Percentiles rank a stretch among this genome's conserved stretches.
These are phyloP conservation scores for Trichoderma sp. DNA, from an alignment of 2,329 filamentous ascomycete genomes.

Conservation along the genomic window DNA sequence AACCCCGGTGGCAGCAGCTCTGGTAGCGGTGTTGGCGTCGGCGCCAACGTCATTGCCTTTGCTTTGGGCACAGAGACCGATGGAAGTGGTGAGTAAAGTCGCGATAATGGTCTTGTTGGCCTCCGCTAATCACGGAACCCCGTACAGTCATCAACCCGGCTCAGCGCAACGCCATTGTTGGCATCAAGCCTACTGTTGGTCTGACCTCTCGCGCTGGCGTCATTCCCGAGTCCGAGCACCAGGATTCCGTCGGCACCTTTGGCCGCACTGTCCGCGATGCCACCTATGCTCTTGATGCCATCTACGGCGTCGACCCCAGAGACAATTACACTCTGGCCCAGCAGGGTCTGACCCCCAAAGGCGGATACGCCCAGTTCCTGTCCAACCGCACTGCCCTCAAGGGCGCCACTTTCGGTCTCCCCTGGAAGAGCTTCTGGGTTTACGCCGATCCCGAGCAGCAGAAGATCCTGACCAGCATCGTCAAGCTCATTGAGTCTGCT, in stretches of 20 bases:
- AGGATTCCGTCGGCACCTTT: constrained; percentile 71
- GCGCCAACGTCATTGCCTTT: constrained; percentile 65
- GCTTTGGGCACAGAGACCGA: constrained; percentile 76
- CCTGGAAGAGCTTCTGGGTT: constrained; percentile 73
- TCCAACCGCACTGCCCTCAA: constrained; percentile 57
- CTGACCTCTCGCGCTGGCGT: constrained; percentile 67
- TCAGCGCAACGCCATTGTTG: constrained; percentile 69
- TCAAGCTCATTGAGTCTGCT: constrained; percentile 59
- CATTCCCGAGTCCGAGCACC: constrained; percentile 68
- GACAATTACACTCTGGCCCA: constrained; percentile 71
- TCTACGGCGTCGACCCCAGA: constrained; percentile 64
- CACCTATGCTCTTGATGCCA: constrained; percentile 66
- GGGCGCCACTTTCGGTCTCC: constrained; percentile 69
- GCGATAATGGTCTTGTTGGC: neutral
- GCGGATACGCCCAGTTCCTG: constrained; percentile 63
- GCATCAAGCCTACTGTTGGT: constrained; percentile 77
- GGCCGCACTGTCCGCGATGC: constrained; percentile 72
- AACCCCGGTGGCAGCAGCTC: constrained; percentile 72
- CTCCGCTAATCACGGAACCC: neutral
- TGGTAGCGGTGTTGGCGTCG: constrained; percentile 67
- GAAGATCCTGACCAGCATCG: constrained; percentile 49
- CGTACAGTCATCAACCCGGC: constrained; percentile 68
- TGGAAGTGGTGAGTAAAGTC: constrained; percentile 54
- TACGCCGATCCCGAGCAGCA: constrained; percentile 61
- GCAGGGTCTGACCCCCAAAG: constrained; percentile 54